These are phyloP conservation scores for Ophioceras dolichostomum DNA, from an alignment of 2,329 filamentous ascomycete species.

Conservation along the genomic window DNA sequence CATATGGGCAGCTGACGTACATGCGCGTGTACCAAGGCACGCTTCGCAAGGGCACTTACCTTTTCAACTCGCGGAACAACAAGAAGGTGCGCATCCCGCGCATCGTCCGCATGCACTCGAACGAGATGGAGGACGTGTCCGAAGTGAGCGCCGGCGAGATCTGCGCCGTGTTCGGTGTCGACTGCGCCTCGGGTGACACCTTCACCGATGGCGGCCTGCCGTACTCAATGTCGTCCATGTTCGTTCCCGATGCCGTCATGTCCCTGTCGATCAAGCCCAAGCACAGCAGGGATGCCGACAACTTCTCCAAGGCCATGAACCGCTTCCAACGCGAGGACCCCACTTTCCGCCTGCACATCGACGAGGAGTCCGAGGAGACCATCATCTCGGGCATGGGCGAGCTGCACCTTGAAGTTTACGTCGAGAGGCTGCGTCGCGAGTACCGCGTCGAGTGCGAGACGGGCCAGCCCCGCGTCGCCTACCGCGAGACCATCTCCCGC, in stretches of 20 bases:
- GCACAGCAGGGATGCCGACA: slow-evolving; percentile 77
- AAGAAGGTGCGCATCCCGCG: slow-evolving; percentile 95
- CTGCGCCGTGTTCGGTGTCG: slow-evolving; percentile 94
- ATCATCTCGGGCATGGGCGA: slow-evolving; percentile 99
- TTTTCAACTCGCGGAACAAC: slow-evolving; percentile 87
- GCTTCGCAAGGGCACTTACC: slow-evolving; percentile 74
- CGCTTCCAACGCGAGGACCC: slow-evolving; percentile 97
- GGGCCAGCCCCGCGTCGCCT: slow-evolving; percentile 93
- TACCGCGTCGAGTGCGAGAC: slow-evolving; percentile 94
- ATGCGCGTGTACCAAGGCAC: slow-evolving; percentile 96
- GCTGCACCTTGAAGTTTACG: slow-evolving; percentile 90
- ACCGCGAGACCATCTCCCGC: slow-evolving; percentile 82
- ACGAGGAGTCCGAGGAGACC: slow-evolving; percentile 85
- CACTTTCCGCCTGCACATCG: slow-evolving; percentile 90
- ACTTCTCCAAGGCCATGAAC: slow-evolving; percentile 98
- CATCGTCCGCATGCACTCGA: slow-evolving; percentile 98
- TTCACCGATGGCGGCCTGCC: slow-evolving; percentile 90
- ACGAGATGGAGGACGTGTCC: slow-evolving; percentile 94
- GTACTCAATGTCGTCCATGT: slow-evolving; percentile 97
- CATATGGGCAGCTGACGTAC: slow-evolving; percentile 95
- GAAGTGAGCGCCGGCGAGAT: slow-evolving; percentile 96
- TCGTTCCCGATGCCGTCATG: slow-evolving; percentile 94
- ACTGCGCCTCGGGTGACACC: slow-evolving; percentile 94
- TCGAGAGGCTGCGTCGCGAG: slow-evolving; percentile 92
- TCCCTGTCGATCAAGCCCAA: slow-evolving; percentile 96